Percentiles rank a stretch among this genome's conserved stretches.
These are phyloP conservation scores for Kurtzmaniella fragi DNA, from an alignment of 805 yeast genomes.

Conservation along the genomic window DNA sequence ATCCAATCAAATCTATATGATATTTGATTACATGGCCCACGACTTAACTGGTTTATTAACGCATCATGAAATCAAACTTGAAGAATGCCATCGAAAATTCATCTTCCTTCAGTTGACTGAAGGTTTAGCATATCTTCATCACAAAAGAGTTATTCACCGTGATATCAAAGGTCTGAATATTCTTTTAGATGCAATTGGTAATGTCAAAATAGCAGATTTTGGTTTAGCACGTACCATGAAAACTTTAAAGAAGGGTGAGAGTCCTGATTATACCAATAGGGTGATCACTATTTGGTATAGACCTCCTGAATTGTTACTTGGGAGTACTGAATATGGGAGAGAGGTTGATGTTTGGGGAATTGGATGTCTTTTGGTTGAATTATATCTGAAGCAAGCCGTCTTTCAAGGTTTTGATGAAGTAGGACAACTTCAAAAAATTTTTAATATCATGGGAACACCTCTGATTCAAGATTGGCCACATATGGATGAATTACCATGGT, in stretches of 20 bases:
- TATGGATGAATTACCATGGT: conserved; percentile 85
- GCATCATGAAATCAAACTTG: conserved; percentile 62
- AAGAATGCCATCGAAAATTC: conserved; percentile 62
- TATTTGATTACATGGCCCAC: conserved; percentile 89
- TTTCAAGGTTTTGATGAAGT: conserved; percentile 90
- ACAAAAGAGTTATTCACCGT: conserved; percentile 65
- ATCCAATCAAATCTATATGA: conserved; percentile 70
- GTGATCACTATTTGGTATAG: conserved; percentile 97
- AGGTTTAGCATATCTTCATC: conserved; percentile 68
- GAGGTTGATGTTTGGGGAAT: conserved; percentile 97
- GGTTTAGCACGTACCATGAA: conserved; percentile 79
- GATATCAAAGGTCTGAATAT: conserved; percentile 82
- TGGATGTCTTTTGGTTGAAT: conserved; percentile 84
- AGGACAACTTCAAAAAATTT: conserved; percentile 73
- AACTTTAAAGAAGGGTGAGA: conserved; percentile 42
- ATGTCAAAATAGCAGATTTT: conserved; percentile 72
- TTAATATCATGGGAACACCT: conserved; percentile 86
- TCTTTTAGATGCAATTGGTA: conserved; percentile 56
- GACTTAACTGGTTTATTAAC: conserved; percentile 85
- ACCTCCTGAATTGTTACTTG: conserved; percentile 90
- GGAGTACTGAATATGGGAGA: conserved; percentile 83
- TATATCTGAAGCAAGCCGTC: conserved; percentile 67
- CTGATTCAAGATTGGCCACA: conserved; percentile 68
- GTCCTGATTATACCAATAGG: conserved; percentile 86
- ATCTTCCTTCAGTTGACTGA: conserved; percentile 60